A percentile compares a stretch with the other conserved stretches of the same genome.
Evolutionary conservation across 371 early-diverging fungal species (phyloP).

Genomic region (Paramicrosporidium saccamoebae): DNA sequence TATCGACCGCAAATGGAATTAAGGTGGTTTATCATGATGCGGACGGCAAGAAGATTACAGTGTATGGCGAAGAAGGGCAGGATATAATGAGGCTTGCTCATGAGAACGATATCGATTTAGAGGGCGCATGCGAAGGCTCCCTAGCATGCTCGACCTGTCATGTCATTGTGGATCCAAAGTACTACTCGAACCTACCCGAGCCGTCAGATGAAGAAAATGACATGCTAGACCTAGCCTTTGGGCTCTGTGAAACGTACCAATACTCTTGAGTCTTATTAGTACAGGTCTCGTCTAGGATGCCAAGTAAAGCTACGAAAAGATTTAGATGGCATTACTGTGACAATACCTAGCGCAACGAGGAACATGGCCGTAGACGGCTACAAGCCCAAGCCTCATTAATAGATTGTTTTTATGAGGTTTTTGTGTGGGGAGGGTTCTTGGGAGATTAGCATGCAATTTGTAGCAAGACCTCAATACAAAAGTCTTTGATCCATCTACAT

Average conservation of each 20-base stretch:
- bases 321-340: slow-evolving; percentile 53
- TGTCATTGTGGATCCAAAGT: slow-evolving; percentile 52
- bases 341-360: slow-evolving; percentile 75
- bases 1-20: too few species aligned
- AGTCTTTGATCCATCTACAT: too few species aligned
- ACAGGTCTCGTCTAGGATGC: slow-evolving; percentile 81
- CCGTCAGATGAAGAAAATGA: slow-evolving; percentile 96
- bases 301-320: slow-evolving; percentile 56
- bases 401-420: not conserved
- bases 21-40: too few species aligned
- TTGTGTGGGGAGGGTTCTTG: too few species aligned
- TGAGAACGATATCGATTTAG: slow-evolving; percentile 72
- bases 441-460: too few species aligned
- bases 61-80: slow-evolving; percentile 42
- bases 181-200: slow-evolving; percentile 57
- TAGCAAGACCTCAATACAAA: too few species aligned
- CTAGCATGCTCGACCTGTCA: slow-evolving; percentile 90
- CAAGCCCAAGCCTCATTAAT: slow-evolving; percentile 8
- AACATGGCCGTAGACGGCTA: slow-evolving; percentile 78
- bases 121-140: slow-evolving; percentile 95
- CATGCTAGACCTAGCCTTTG: slow-evolving; percentile 94
- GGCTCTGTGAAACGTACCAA: slow-evolving; percentile 62
- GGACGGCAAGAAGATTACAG: slow-evolving; percentile 37
- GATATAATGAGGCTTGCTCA: slow-evolving; percentile 83
- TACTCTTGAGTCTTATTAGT: not conserved